These are phyloP conservation scores for Xylariaceae sp. DNA, from an alignment of 2,329 filamentous ascomycete genomes.

Conservation along the genomic window DNA sequence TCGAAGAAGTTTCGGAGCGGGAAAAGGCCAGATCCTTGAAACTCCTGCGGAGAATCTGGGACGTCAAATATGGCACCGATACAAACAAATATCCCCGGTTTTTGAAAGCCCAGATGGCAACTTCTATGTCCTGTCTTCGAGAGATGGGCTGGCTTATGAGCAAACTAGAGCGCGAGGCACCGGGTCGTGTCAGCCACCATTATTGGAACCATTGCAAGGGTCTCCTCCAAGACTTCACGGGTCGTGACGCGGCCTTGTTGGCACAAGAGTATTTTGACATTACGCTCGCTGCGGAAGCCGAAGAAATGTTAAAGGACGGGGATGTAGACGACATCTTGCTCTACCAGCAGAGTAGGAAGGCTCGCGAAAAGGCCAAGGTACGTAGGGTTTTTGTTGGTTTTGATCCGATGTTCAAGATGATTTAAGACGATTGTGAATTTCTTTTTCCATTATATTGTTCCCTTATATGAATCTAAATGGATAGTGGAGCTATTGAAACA, in stretches of 20 bases:
- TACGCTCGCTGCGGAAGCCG: not conserved
- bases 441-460: no score
- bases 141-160: slow-evolving; percentile 25
- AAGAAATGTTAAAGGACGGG: not conserved
- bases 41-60: not conserved
- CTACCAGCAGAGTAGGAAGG: slow-evolving; percentile 3
- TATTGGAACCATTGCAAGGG: not conserved
- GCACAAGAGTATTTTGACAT: slow-evolving; percentile 12
- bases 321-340: slow-evolving; percentile 5
- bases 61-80: not conserved
- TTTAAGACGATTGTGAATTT: no score
- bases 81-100: not conserved
- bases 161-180: not conserved
- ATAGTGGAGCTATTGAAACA: no score
- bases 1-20: not conserved
- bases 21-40: not conserved
- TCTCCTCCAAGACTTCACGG: slow-evolving; percentile 8
- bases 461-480: no score
- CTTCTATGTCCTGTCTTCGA: slow-evolving; percentile 6
- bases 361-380: slow-evolving; percentile 1
- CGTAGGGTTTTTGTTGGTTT: not conserved
- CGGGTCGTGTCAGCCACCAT: no score
- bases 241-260: not conserved
- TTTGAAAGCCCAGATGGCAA: not conserved
- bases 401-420: no score